Evolutionary conservation across 495 filamentous ascomycete genomes (phyloP).

Genomic region (Wilcoxina mikolae): DNA sequence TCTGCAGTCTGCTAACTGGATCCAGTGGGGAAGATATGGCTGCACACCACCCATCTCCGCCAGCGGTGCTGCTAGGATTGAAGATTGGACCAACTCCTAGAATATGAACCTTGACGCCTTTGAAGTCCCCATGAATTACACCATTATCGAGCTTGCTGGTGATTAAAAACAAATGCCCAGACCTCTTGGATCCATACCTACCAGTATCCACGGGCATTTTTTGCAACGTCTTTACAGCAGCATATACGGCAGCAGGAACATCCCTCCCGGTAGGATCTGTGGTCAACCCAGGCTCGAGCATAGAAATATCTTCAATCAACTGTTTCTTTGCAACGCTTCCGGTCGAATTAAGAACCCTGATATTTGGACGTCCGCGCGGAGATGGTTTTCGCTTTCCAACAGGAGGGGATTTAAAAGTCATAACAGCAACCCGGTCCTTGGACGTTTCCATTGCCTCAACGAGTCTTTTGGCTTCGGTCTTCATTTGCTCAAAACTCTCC

Average conservation of each 20-base stretch:
- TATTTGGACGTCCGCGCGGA: not conserved
- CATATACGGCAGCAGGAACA: constrained; percentile 15
- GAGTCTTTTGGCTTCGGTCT: constrained; percentile 17
- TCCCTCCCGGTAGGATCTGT: constrained; percentile 12
- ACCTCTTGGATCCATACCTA: constrained; percentile 19
- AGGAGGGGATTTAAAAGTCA: constrained; percentile 17
- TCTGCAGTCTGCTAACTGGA: not conserved
- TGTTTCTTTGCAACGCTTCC: constrained; percentile 26
- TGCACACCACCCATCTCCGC: constrained; percentile 20
- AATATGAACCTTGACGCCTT: constrained; percentile 22
- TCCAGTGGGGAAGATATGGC: not conserved
- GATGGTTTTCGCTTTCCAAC: not conserved
- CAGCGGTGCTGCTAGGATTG: constrained; percentile 23
- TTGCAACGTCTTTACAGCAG: constrained; percentile 20
- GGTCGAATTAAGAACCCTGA: constrained; percentile 23
- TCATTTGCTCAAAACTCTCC: constrained; percentile 18
- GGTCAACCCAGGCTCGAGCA: not conserved
- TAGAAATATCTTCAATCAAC: constrained; percentile 20
- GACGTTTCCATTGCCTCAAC: constrained; percentile 27
- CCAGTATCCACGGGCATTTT: constrained; percentile 22
- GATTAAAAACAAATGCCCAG: constrained; percentile 21
- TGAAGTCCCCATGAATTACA: constrained; percentile 21
- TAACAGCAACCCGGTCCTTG: constrained; percentile 24
- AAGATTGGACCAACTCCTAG: constrained; percentile 23
- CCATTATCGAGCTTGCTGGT: constrained; percentile 18